phyloP scores from a whole-genome alignment of 768 basidiomycete species.

The Neoboletus magnificus region DNA sequence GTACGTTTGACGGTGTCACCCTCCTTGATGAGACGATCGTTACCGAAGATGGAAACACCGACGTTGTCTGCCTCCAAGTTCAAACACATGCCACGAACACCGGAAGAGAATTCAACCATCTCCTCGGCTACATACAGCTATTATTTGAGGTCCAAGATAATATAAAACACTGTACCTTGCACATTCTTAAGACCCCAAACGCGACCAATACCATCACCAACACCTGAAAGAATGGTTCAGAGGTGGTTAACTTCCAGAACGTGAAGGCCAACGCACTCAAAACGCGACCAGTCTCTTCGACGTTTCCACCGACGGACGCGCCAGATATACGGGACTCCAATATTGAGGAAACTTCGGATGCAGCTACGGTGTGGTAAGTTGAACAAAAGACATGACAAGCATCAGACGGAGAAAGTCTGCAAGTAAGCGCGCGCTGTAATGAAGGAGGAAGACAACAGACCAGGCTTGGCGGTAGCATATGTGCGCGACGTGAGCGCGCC shows the following conservation, averaged over 20 bases:
- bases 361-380: conserved; percentile 58
- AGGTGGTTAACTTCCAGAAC: neutral
- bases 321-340: conserved; percentile 98
- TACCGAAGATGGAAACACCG: conserved; percentile 99
- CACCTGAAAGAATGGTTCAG: conserved; percentile 51
- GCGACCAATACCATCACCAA: conserved; percentile 99
- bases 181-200: conserved; percentile 99
- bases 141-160: conserved; percentile 1
- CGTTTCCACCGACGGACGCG: conserved; percentile 84
- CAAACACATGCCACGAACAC: conserved; percentile 99
- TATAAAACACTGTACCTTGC: conserved; percentile 62
- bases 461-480: conserved; percentile 98
- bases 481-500: conserved; percentile 61
- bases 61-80: conserved; percentile 99
- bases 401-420: conserved; percentile 9
- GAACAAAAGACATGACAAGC: conserved; percentile 8
- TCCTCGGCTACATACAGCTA: conserved; percentile 72
- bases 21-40: conserved; percentile 98
- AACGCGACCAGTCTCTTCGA: conserved; percentile 99
- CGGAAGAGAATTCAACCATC: conserved; percentile 99
- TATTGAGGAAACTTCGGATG: conserved; percentile 99
- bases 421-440: conserved; percentile 7
- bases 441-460: conserved; percentile 44
- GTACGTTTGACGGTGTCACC: conserved; percentile 99
- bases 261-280: conserved; percentile 63